Evolutionary conservation across 2,329 filamentous ascomycete genomes (phyloP), one percentile per base, ranked within the genome.

Genomic region (Fusarium liriodendri): DNA sequence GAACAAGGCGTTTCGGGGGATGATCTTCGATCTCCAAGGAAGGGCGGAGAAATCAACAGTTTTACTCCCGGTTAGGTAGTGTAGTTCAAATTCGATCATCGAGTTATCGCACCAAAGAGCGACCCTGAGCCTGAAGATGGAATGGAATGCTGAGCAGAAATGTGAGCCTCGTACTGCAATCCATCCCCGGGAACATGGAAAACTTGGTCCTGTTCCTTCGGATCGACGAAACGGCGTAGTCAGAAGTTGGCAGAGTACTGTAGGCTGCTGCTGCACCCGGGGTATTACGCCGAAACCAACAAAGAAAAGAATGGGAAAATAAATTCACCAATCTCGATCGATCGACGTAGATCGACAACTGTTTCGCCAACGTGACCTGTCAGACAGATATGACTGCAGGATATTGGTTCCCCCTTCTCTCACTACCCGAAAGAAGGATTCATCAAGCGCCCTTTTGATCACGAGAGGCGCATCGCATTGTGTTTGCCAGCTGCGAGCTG

Each of bases 1-100:
- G 75, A 76, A 76, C 58, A 71, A 71, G 75, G 75, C 75, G 75
- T 77, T 77, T 72, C 29, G 60, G 61, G 45, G 61, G 40, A 35
- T 42, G 67, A 70, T 63, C 66, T 54, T 32, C 52, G n/a, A 68
- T 55, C 50, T 29, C 32, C 59, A 52, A 57, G 27, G 50, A 52
- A 57, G 27, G 50, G 62, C 54, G 55, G 55, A 63, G 38, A 67
- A 59, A n/a, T 59, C 64, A 40, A n/a, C 62, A 72, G 45, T 32
- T 32, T 50, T 64, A 61, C 35, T 42, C 50, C 32, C 42, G 22
- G 22, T 60, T 54, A 45, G 35, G 38, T 66, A 66, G 47, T 54
- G 38, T 66, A 66, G 47, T 54, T 74, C 62, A n/a, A 62, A 58
- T 59, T 40, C 42, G 18, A 54, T 52, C 38, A 62, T 63, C 18